phyloP scores from a whole-genome alignment of 805 yeast genomes.

The Wickerhamiella azyma region DNA sequence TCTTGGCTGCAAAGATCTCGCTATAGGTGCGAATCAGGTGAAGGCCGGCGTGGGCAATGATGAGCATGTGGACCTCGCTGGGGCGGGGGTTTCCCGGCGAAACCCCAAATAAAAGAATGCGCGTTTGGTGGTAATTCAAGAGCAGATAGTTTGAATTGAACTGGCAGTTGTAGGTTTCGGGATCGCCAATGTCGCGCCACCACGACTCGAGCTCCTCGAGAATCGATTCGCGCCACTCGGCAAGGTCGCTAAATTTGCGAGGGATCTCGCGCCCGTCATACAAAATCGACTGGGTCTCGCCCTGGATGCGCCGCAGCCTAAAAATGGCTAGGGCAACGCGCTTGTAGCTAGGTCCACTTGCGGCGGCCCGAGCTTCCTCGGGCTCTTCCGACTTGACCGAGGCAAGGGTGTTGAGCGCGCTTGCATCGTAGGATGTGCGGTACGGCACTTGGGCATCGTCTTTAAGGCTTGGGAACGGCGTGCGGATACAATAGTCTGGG shows the following conservation, averaged over 20 bases:
- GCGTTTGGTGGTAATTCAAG: slow-evolving; percentile 64
- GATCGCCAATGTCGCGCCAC: slow-evolving; percentile 44
- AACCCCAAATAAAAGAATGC: slow-evolving; percentile 59
- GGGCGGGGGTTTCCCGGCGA: slow-evolving; percentile 54
- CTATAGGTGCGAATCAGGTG: slow-evolving; percentile 53
- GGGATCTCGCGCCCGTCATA: slow-evolving; percentile 67
- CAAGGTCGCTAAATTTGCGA: slow-evolving; percentile 37
- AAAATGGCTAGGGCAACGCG: slow-evolving; percentile 53
- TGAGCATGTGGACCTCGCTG: slow-evolving; percentile 38
- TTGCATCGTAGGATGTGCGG: slow-evolving; percentile 28
- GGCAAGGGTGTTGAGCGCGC: background rate
- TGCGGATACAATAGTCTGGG: slow-evolving; percentile 64
- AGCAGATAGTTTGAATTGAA: slow-evolving; percentile 59
- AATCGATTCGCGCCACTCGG: slow-evolving; percentile 51
- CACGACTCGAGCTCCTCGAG: slow-evolving; percentile 44
- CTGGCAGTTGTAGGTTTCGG: slow-evolving; percentile 52
- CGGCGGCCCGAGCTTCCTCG: background rate
- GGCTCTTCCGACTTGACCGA: background rate
- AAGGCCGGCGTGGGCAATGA: slow-evolving; percentile 49
- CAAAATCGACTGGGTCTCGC: slow-evolving; percentile 56
- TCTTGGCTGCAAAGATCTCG: slow-evolving; percentile 39
- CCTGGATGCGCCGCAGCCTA: slow-evolving; percentile 57
- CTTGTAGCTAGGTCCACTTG: slow-evolving; percentile 45
- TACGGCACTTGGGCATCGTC: slow-evolving; percentile 44
- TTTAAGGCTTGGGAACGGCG: slow-evolving; percentile 54